Percentiles rank a stretch among this genome's conserved stretches.
phyloP scores from a whole-genome alignment of 768 basidiomycete species.

The Lactifluus subvellereus region DNA sequence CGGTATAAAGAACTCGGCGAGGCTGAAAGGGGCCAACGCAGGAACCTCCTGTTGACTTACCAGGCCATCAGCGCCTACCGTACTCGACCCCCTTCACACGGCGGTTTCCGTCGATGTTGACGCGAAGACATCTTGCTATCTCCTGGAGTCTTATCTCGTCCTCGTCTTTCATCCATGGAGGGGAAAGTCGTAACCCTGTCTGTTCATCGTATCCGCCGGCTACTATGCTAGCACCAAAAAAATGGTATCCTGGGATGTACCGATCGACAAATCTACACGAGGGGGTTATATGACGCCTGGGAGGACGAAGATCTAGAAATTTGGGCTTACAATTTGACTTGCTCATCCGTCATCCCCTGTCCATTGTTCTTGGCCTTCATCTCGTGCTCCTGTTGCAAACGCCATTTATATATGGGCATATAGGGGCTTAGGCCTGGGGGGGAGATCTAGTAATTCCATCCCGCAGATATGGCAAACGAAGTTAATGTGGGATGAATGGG shows the following conservation, averaged over 20 bases:
- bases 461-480: not conserved
- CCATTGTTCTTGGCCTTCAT: constrained; percentile 88
- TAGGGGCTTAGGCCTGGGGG: constrained; percentile 35
- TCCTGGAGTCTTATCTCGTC: not conserved
- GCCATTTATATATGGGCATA: constrained; percentile 76
- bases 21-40: not conserved
- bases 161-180: constrained; percentile 44
- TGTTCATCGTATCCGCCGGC: constrained; percentile 29
- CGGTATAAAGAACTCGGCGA: not conserved
- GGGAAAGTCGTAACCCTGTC: constrained; percentile 22
- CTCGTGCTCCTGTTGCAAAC: constrained; percentile 80
- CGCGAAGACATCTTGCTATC: constrained; percentile 31
- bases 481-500: not conserved
- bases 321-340: constrained; percentile 48
- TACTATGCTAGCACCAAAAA: constrained; percentile 61
- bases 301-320: not conserved
- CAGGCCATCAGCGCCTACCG: constrained; percentile 36
- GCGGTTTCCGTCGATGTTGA: constrained; percentile 52
- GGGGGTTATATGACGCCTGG: not conserved
- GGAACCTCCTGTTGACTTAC: not conserved
- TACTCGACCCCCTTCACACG: constrained; percentile 36
- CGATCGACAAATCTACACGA: constrained; percentile 73
- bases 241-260: constrained; percentile 91
- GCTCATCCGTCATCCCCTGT: constrained; percentile 78
- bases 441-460: constrained; percentile 32